Base-by-base conservation (phyloP, 495 filamentous ascomycete genomes). In the Aspergillus ostianus region DNA sequence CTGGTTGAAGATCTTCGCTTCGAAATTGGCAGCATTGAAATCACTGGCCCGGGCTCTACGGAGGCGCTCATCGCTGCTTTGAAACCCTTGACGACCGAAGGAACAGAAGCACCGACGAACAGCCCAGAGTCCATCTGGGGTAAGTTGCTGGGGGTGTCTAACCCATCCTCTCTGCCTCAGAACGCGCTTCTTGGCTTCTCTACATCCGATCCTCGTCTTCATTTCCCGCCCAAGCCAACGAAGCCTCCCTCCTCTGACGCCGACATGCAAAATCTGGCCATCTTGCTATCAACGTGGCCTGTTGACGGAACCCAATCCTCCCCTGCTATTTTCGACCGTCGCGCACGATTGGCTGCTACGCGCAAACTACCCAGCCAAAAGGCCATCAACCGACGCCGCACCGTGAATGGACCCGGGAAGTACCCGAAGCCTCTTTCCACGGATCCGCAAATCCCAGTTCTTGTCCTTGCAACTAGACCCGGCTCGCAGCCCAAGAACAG, bases 11-110 rank as follows among this genome's bases (percentile, higher is more conserved):
- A 98, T 67, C 70, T 98, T 15, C 85, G 94, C 3, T 98, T 91
- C 66, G 93, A 98, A 64, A 88, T 98, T 70, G 94, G 94, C 48
- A 97, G 92, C 68, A 93, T 98, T 53, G 90, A 96, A 61, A 77
- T 97, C 55, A 87, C 84, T 0, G 94, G 94, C 0, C 92, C 94
- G 1, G 89, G 82, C 2, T 89, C 91, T 7, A 92, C 89, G 3
- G 92, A 97, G 70, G 81, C 91, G 3, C 75, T 98, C 3, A 76
- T 92, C 21, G 83, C 87, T 7, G 77, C 88, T 18, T 80, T 98
- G 53, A 80, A 83, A 51, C 87, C 92, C 20, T 29, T 84, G 61
- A 58, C 49, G 57, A 61, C 30, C 15, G 70, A 69, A 2, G 64
- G 66, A 10, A 56, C 70, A 26, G 64, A 67, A 6, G 23, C 63